phyloP scores from a whole-genome alignment of 257 asterid genomes.

The Cordia subcordata region DNA sequence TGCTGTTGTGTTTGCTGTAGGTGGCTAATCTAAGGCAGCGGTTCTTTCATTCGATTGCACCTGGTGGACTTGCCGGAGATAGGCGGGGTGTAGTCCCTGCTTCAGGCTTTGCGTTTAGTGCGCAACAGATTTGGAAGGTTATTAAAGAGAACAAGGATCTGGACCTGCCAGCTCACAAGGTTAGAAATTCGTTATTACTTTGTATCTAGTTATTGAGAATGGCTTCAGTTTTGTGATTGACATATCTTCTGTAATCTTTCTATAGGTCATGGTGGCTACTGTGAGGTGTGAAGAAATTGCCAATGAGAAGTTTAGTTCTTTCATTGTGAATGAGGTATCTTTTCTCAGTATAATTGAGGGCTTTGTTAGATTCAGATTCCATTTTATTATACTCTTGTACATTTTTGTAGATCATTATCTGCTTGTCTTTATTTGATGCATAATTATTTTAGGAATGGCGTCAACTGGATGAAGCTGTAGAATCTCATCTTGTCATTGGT shows the following conservation, averaged over 20 bases:
- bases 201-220: not conserved
- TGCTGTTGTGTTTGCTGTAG: conserved; percentile 29
- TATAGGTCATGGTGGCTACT: conserved; percentile 95
- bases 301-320: conserved; percentile 71
- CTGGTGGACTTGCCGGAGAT: conserved; percentile 95
- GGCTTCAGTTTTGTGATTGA: not conserved
- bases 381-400: not conserved
- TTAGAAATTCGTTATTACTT: conserved; percentile 18
- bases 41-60: conserved; percentile 75
- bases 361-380: too few species aligned
- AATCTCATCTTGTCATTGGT: conserved; percentile 62
- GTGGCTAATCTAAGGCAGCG: conserved; percentile 74
- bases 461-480: conserved; percentile 66
- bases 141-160: conserved; percentile 93
- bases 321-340: conserved; percentile 64
- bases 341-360: not conserved
- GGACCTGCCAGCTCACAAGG: conserved; percentile 93
- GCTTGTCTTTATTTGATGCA: not conserved
- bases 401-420: not conserved
- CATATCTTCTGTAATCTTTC: conserved; percentile 10
- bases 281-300: conserved; percentile 97
- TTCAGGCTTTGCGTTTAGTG: conserved; percentile 84
- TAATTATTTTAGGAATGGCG: conserved; percentile 59
- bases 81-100: conserved; percentile 93
- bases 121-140: conserved; percentile 79